phyloP scores from a whole-genome alignment of 768 basidiomycete species.

The Macrolepiota dolichaula region DNA sequence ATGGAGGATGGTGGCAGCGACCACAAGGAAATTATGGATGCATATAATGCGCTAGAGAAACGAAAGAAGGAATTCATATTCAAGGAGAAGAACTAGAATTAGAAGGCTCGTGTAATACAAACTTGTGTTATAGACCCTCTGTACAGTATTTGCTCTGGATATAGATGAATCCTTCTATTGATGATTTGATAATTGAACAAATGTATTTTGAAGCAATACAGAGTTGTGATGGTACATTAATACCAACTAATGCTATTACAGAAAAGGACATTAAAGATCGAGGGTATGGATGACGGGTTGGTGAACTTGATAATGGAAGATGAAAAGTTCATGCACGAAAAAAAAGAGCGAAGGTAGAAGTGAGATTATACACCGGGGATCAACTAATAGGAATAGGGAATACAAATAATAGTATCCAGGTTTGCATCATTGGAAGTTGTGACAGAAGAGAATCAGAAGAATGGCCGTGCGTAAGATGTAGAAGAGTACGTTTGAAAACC shows the following conservation, averaged over 20 bases:
- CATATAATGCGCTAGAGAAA: not conserved
- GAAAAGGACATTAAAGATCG: not conserved
- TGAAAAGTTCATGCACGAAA: not conserved
- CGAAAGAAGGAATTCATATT: not conserved
- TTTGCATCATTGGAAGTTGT: not conserved
- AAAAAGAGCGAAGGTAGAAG: not conserved
- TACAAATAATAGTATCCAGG: slow-evolving; percentile 4
- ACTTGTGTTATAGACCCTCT: not conserved
- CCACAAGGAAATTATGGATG: slow-evolving; percentile 1
- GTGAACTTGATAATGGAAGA: not conserved
- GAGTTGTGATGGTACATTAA: not conserved
- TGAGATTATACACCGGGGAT: not conserved
- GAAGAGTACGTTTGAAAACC: slow-evolving; percentile 2
- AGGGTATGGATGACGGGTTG: not conserved
- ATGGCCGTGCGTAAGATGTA: not conserved
- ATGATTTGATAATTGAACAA: not conserved
- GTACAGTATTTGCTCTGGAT: not conserved
- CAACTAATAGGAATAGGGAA: not conserved
- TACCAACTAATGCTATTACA: not conserved
- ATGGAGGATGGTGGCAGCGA: not conserved
- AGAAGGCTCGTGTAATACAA: not conserved
- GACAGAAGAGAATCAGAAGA: not conserved
- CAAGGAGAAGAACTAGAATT: not conserved
- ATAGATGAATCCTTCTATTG: not conserved
- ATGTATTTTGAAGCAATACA: not conserved